Evolutionary conservation across 2,329 filamentous ascomycete genomes (phyloP), one percentile per base, ranked within the genome.

Genomic region (Curvularia eragrostidis): DNA sequence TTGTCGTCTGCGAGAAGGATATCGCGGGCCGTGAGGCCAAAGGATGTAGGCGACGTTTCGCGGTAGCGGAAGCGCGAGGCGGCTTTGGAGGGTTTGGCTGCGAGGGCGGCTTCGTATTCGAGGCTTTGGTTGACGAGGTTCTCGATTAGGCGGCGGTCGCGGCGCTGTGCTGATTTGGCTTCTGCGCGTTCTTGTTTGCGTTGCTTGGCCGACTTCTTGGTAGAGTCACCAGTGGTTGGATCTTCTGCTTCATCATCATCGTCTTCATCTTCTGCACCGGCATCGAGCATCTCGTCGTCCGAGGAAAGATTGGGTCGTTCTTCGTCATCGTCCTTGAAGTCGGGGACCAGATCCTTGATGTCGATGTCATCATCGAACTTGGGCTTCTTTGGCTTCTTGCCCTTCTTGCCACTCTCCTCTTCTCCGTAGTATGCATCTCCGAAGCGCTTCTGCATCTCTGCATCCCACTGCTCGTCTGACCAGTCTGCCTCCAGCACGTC

Each of bases 291-390:
- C 2, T 78, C 80, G 63, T 74, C 65, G 5, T 73, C 76, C 32
- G 82, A 83, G 9, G 82, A 80, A 74, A 96, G 94, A 56, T 84
- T 85, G 70, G 91, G 87, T 56, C 94, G 92, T 53, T 83, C 85
- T n/a, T 86, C 85, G n/a, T 84, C 83, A 3, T 83, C 85, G 24
- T 91, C 90, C 19, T 91, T 87, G 72, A 96, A 97, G 60, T 96
- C 91, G 1, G 92, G 93, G 26, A 97, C 81, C 49, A 97, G 84
- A 75, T 97, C 94, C 60, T 90, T 92, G 80, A 99, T 98, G 73
- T 98, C 93, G 68, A 99, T 97, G 74, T 99, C 95, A 71, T 98
- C 93, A 69, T 97, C 91, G 90, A 94, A 99, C 62, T 87, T 91
- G 9, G 91, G 92, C 79, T 96, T 96, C 83, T 91, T 92, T 9